Evolutionary conservation across 1,284 basidiomycete genomes (phyloP).

Genomic region (Ustilago loliicola): DNA sequence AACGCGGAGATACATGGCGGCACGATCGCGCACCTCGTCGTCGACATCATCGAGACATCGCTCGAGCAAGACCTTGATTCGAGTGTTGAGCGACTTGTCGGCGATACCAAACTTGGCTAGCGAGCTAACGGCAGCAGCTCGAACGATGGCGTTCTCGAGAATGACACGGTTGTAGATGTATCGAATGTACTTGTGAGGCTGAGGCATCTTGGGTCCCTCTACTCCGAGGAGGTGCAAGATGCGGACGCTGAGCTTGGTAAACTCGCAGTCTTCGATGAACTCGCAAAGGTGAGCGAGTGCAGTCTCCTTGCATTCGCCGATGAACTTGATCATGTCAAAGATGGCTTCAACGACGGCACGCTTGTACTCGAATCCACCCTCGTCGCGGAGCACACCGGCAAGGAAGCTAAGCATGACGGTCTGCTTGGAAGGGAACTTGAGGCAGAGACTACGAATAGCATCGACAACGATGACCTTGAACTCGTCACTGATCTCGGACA

Average conservation of each 20-base stretch:
- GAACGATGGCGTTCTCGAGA: slow-evolving; percentile 96
- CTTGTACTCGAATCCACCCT: slow-evolving; percentile 99
- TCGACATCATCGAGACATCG: slow-evolving; percentile 98
- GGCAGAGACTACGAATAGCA: slow-evolving; percentile 95
- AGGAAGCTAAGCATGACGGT: slow-evolving; percentile 76
- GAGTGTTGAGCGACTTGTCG: slow-evolving; percentile 83
- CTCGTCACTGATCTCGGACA: slow-evolving; percentile 99
- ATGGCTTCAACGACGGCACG: slow-evolving; percentile 98
- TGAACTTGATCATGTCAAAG: slow-evolving; percentile 99
- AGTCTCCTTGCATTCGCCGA: slow-evolving; percentile 86
- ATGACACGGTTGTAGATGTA: slow-evolving; percentile 99
- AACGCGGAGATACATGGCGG: slow-evolving; percentile 85
- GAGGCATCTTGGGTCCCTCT: slow-evolving; percentile 93
- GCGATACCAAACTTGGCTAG: slow-evolving; percentile 95
- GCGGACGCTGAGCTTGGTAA: slow-evolving; percentile 97
- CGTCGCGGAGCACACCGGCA: slow-evolving; percentile 72
- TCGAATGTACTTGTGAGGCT: slow-evolving; percentile 98
- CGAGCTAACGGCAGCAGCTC: slow-evolving; percentile 93
- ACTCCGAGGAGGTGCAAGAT: slow-evolving; percentile 94
- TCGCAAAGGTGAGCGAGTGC: slow-evolving; percentile 99
- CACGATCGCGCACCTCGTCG: slow-evolving; percentile 98
- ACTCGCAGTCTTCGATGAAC: slow-evolving; percentile 99
- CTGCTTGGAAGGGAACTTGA: slow-evolving; percentile 98
- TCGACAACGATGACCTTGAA: slow-evolving; percentile 99
- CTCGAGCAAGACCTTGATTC: slow-evolving; percentile 78